phyloP scores from a whole-genome alignment of 371 early-diverging fungal species.

The Rhizomucor miehei region DNA sequence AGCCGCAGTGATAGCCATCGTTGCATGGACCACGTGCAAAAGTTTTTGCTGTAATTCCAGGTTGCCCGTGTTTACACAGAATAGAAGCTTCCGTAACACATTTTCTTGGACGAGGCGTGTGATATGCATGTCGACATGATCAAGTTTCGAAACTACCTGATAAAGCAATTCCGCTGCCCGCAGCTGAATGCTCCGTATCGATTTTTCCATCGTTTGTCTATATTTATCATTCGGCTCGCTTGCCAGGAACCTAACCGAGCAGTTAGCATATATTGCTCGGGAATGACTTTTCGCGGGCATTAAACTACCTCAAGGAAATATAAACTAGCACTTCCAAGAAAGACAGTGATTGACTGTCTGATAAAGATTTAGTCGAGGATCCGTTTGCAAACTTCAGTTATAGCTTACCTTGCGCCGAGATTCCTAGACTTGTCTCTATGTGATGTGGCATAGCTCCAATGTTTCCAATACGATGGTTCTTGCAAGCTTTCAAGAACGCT shows the following conservation, averaged over 20 bases:
- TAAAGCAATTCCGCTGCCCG: conserved; percentile 64
- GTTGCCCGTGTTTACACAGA: conserved; percentile 50
- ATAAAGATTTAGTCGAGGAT: background rate
- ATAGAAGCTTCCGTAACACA: conserved; percentile 58
- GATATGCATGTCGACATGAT: conserved; percentile 50
- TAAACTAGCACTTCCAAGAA: conserved; percentile 41
- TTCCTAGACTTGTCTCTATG: conserved; percentile 19
- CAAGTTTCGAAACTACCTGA: conserved; percentile 55
- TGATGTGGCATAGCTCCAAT: conserved; percentile 15
- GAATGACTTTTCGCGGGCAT: background rate
- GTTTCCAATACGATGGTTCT: conserved; percentile 25
- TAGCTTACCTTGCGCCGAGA: conserved; percentile 13
- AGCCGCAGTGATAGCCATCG: conserved; percentile 49
- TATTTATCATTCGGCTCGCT: conserved; percentile 31
- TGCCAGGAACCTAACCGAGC: conserved; percentile 35
- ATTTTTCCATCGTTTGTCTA: conserved; percentile 18
- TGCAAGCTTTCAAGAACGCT: conserved; percentile 55
- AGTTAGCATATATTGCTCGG: background rate
- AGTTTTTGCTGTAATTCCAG: conserved; percentile 73
- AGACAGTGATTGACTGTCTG: conserved; percentile 15
- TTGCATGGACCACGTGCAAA: conserved; percentile 62
- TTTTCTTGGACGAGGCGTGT: conserved; percentile 55
- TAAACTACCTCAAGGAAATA: conserved; percentile 16
- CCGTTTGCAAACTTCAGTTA: background rate
- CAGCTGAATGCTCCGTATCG: conserved; percentile 53